These are phyloP conservation scores for Spongospora subterranea DNA, from an alignment of 208 protist species.

Conservation along the genomic window DNA sequence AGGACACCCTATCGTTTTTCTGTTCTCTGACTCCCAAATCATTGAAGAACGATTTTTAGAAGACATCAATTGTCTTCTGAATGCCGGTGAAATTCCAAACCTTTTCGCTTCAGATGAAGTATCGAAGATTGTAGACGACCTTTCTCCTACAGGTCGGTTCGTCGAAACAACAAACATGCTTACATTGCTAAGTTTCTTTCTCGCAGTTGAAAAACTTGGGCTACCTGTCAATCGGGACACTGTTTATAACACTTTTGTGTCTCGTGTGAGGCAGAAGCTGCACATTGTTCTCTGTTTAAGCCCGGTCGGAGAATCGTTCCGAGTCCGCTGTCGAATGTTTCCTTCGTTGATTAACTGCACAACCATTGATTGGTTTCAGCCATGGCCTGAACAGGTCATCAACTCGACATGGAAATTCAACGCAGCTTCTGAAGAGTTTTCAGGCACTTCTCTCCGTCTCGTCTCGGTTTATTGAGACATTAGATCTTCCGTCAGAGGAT, in stretches of 20 bases:
- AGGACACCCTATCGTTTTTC: slow-evolving; percentile 87
- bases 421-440: no score
- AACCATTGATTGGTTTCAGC: slow-evolving; percentile 96
- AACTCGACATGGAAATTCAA: background rate
- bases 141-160: slow-evolving; percentile 70
- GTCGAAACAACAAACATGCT: background rate
- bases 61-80: slow-evolving; percentile 96
- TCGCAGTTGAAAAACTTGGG: background rate
- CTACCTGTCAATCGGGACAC: slow-evolving; percentile 88
- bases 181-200: background rate
- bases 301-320: slow-evolving; percentile 92
- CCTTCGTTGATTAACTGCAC: slow-evolving; percentile 96
- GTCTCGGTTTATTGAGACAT: slow-evolving; percentile 84
- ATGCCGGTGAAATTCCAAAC: slow-evolving; percentile 94
- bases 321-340: slow-evolving; percentile 91
- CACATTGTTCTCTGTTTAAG: slow-evolving; percentile 93
- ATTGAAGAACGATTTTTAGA: slow-evolving; percentile 92
- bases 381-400: slow-evolving; percentile 93
- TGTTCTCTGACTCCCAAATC: slow-evolving; percentile 92
- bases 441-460: slow-evolving; percentile 58
- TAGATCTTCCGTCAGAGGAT: slow-evolving; percentile 78
- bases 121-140: slow-evolving; percentile 83
- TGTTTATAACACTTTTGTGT: slow-evolving; percentile 89
- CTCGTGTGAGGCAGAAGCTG: slow-evolving; percentile 89
- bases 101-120: slow-evolving; percentile 92